Evolutionary conservation across 345 rosid genomes (phyloP).

Genomic region (Murraya paniculata): DNA sequence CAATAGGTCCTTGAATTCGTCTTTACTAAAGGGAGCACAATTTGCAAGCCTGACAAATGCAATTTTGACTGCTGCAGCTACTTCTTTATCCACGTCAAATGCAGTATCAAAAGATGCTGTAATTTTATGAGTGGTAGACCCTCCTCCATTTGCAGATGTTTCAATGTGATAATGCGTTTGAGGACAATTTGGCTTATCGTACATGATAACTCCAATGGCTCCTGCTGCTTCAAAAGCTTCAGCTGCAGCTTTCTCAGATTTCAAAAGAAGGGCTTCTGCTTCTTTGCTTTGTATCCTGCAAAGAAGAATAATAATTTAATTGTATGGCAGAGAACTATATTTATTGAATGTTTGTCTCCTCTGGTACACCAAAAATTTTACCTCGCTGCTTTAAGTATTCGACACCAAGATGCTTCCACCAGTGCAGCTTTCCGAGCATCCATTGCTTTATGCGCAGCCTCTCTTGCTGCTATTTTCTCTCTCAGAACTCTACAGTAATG

Average conservation of each 20-base stretch:
- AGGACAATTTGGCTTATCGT: slow-evolving; percentile 68
- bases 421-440: slow-evolving; percentile 89
- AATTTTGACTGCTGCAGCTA: slow-evolving; percentile 80
- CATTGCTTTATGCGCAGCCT: slow-evolving; percentile 81
- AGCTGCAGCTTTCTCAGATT: slow-evolving; percentile 72
- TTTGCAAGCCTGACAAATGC: slow-evolving; percentile 68
- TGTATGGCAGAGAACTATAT: neutral
- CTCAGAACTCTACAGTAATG: slow-evolving; percentile 81
- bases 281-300: slow-evolving; percentile 71
- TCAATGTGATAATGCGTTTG: slow-evolving; percentile 49
- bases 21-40: slow-evolving; percentile 53
- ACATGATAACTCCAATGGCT: slow-evolving; percentile 83
- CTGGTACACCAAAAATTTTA: slow-evolving; percentile 19
- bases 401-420: slow-evolving; percentile 95
- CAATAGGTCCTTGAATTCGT: slow-evolving; percentile 68
- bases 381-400: slow-evolving; percentile 90
- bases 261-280: slow-evolving; percentile 57
- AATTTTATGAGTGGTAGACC: slow-evolving; percentile 66
- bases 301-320: slow-evolving; percentile 8
- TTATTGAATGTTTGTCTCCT: neutral
- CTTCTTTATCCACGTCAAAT: slow-evolving; percentile 92
- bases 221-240: slow-evolving; percentile 89
- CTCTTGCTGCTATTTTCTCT: slow-evolving; percentile 91
- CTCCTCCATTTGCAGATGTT: slow-evolving; percentile 44
- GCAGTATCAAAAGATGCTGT: slow-evolving; percentile 88